Conservation (phyloP, 1,284 basidiomycete species). For the Fereydounia khargensis region DNA sequence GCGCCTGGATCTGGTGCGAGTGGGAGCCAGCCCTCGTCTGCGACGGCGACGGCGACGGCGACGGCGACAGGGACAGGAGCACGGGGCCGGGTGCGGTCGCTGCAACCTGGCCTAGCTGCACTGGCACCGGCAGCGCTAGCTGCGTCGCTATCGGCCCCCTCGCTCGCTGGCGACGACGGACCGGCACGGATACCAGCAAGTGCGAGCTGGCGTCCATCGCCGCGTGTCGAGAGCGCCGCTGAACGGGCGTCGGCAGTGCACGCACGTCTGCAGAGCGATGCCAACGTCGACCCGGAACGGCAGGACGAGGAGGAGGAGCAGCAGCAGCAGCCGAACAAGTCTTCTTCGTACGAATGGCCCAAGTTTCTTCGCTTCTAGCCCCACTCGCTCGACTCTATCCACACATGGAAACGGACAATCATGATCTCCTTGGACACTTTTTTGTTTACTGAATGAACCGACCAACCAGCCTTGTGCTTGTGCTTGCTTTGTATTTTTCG, state of each 20-base stretch:
- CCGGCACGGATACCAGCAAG: too few species aligned
- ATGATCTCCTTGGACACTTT: too few species aligned
- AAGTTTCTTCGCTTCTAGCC: conserved; percentile 25
- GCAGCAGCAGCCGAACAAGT: background rate
- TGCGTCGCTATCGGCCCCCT: conserved; percentile 14
- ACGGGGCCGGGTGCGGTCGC: conserved; percentile 12
- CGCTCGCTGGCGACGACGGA: too few species aligned
- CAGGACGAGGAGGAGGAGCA: background rate
- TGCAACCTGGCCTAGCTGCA: conserved; percentile 12
- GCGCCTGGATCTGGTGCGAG: too few species aligned
- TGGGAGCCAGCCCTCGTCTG: too few species aligned
- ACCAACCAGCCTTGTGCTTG: too few species aligned
- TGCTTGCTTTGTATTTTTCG: too few species aligned
- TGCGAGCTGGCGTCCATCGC: conserved; percentile 28
- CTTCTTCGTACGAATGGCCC: conserved; percentile 16
- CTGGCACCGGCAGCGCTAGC: conserved; percentile 12
- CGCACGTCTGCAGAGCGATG: conserved; percentile 2
- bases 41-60: too few species aligned
- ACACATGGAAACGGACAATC: too few species aligned
- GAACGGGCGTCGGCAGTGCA: conserved; percentile 20
- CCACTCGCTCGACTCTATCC: background rate
- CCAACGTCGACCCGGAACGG: background rate
- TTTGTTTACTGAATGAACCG: too few species aligned
- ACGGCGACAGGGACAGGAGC: too few species aligned
- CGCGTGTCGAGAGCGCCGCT: conserved; percentile 17